phyloP scores from a whole-genome alignment of 352 stramenopile species.

The Albugo candida region DNA sequence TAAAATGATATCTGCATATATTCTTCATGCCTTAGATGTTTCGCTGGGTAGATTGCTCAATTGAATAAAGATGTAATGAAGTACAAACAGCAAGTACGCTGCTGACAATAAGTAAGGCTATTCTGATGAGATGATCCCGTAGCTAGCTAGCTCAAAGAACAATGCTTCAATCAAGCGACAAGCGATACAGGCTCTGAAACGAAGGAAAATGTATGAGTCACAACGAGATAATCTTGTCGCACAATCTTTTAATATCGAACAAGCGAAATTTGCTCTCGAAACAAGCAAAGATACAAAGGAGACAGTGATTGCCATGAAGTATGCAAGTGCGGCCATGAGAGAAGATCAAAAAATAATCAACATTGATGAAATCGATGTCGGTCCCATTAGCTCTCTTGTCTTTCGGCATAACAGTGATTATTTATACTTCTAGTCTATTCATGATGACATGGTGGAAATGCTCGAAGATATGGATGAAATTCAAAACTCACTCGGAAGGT shows the following conservation, averaged over 20 bases:
- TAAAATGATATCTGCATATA: background rate
- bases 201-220: conserved; percentile 78
- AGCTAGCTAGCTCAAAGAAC: conserved; percentile 62
- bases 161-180: conserved; percentile 62
- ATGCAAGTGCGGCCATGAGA: conserved; percentile 80
- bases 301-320: conserved; percentile 91
- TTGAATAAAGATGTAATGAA: conserved; percentile 67
- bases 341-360: conserved; percentile 91
- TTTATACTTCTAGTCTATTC: conserved; percentile 51
- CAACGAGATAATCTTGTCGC: conserved; percentile 60
- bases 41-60: conserved; percentile 35
- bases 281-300: conserved; percentile 82
- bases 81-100: conserved; percentile 39
- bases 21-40: background rate
- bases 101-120: background rate
- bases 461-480: conserved; percentile 98
- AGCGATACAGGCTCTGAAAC: conserved; percentile 71
- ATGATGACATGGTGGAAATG: conserved; percentile 93
- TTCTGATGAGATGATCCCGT: background rate
- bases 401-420: background rate
- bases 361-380: conserved; percentile 88
- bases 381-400: background rate
- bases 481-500: conserved; percentile 90
- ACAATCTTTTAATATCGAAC: conserved; percentile 77
- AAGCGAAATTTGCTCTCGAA: conserved; percentile 82